Conservation (phyloP, 1,139 yeast species). For the Yamadazyma friedrichii region DNA sequence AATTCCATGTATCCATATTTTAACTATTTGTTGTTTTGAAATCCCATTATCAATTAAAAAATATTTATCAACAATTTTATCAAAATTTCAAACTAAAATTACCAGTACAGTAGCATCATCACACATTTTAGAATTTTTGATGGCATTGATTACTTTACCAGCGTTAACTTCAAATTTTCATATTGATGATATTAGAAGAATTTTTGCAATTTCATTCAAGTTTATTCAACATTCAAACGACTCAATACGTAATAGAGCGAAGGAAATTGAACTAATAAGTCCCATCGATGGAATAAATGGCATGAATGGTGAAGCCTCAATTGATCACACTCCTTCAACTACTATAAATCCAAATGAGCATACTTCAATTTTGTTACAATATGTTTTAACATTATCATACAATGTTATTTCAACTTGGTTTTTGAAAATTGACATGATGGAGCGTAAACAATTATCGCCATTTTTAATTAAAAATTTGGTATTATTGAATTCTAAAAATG, state of each 20-base stretch:
- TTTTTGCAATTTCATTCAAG: slow-evolving; percentile 81
- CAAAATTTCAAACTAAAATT: slow-evolving; percentile 69
- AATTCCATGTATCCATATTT: slow-evolving; percentile 72
- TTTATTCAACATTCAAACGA: slow-evolving; percentile 73
- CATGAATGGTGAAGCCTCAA: slow-evolving; percentile 9
- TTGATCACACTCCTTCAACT: slow-evolving; percentile 51
- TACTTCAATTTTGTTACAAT: slow-evolving; percentile 54
- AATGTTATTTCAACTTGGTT: slow-evolving; percentile 75
- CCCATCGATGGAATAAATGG: slow-evolving; percentile 4
- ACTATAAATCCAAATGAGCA: slow-evolving; percentile 30
- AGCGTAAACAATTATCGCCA: slow-evolving; percentile 58
- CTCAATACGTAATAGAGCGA: slow-evolving; percentile 23
- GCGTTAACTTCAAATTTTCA: slow-evolving; percentile 69
- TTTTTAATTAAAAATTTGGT: slow-evolving; percentile 62
- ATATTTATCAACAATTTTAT: slow-evolving; percentile 61
- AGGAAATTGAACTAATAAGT: slow-evolving; percentile 5
- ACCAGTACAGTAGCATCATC: slow-evolving; percentile 69
- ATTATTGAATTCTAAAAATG: slow-evolving; percentile 29
- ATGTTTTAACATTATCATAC: slow-evolving; percentile 63
- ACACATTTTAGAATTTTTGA: slow-evolving; percentile 73
- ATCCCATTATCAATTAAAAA: slow-evolving; percentile 73
- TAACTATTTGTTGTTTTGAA: slow-evolving; percentile 79
- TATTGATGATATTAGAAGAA: slow-evolving; percentile 72
- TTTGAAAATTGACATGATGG: slow-evolving; percentile 57
- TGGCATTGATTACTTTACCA: slow-evolving; percentile 66